These are phyloP conservation scores for Kingdonia uniflora DNA, from an alignment of 164 flowering plant genomes.

Conservation along the genomic window DNA sequence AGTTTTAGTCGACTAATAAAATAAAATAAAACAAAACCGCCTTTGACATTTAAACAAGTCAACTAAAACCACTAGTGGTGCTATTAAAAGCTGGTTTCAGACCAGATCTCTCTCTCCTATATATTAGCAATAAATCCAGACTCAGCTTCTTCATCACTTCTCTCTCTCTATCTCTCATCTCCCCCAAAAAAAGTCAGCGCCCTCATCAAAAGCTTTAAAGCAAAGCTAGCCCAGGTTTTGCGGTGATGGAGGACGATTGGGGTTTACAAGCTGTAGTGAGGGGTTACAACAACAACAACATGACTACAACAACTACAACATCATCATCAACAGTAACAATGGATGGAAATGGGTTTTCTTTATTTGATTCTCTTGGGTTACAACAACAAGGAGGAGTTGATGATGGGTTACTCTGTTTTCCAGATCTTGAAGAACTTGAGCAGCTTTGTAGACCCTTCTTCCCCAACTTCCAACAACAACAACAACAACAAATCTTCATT, in stretches of 20 bases:
- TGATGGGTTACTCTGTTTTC: slow-evolving; percentile 8
- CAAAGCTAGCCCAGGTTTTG: slow-evolving; percentile 5
- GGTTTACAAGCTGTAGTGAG: slow-evolving; percentile 94
- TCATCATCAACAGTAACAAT: neutral
- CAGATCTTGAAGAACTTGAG: slow-evolving; percentile 57
- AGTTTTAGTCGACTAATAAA: too few species aligned
- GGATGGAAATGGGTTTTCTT: slow-evolving; percentile 6
- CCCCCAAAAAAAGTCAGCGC: slow-evolving; percentile 96
- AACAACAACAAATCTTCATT: too few species aligned
- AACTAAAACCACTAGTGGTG: neutral
- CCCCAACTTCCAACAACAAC: slow-evolving; percentile 16
- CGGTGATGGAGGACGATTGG: slow-evolving; percentile 74
- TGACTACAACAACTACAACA: slow-evolving; percentile 8
- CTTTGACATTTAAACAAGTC: too few species aligned
- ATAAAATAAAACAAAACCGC: too few species aligned
- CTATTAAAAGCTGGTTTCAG: neutral
- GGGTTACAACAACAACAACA: slow-evolving; percentile 37
- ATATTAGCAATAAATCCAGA: slow-evolving; percentile 6
- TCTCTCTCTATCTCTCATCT: slow-evolving; percentile 10
- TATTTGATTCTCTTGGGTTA: slow-evolving; percentile 11
- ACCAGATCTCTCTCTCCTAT: slow-evolving; percentile 6
- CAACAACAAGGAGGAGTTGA: slow-evolving; percentile 1
- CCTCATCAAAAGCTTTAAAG: neutral
- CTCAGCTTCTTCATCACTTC: slow-evolving; percentile 6
- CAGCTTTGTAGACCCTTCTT: slow-evolving; percentile 65